These are phyloP conservation scores for Beta macrorhiza DNA, from an alignment of 179 eudicot species.

Conservation along the genomic window DNA sequence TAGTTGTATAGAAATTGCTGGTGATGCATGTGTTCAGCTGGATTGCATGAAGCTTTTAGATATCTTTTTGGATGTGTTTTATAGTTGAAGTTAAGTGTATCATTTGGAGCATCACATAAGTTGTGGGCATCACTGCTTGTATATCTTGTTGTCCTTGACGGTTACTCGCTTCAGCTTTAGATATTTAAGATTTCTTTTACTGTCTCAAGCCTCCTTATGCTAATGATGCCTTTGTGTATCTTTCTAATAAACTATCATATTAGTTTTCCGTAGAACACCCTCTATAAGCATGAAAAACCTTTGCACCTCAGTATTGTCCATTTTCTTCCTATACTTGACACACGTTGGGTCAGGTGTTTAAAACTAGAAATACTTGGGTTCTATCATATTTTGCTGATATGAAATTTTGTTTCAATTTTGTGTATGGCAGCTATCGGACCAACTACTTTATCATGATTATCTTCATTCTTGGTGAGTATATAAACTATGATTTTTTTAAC, in stretches of 20 bases:
- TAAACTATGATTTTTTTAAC: not conserved
- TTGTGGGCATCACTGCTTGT: not conserved
- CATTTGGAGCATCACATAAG: not conserved
- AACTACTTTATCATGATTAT: conserved; percentile 91
- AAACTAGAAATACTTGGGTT: not conserved
- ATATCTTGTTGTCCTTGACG: not conserved
- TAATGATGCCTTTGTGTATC: not conserved
- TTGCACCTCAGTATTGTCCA: not conserved
- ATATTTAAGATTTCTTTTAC: not conserved
- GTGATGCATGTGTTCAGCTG: not conserved
- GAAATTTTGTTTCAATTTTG: conserved; percentile 10
- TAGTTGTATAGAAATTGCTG: no score
- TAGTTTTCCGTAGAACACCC: not conserved
- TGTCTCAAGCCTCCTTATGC: not conserved
- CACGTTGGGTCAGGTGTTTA: not conserved
- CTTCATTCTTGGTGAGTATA: conserved; percentile 72
- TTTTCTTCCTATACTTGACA: not conserved
- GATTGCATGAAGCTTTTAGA: not conserved
- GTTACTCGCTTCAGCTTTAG: not conserved
- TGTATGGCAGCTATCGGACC: conserved; percentile 75
- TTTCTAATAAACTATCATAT: not conserved
- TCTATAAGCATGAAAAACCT: not conserved
- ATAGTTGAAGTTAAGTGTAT: not conserved
- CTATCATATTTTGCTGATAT: conserved; percentile 1
- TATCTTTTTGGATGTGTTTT: not conserved